Conservation (phyloP, 208 protist species). For the Acanthamoeba triangularis region DNA sequence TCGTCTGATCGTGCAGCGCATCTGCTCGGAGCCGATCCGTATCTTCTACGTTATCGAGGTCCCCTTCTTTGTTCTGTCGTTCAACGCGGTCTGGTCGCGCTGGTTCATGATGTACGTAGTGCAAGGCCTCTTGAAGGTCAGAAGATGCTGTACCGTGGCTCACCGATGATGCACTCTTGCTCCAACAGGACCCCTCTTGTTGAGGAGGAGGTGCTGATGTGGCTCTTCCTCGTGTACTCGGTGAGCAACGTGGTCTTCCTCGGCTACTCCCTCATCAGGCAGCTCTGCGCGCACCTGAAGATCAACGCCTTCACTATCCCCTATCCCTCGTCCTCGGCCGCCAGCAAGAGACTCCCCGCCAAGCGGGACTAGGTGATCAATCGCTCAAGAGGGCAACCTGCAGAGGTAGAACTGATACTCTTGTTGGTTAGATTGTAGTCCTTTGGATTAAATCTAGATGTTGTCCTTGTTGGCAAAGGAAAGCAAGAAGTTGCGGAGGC, state of each 20-base stretch:
- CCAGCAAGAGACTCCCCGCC: background rate
- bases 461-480: no score
- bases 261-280: constrained; percentile 19
- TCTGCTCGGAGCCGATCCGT: constrained; percentile 32
- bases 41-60: constrained; percentile 30
- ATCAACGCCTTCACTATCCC: constrained; percentile 47
- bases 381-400: no score
- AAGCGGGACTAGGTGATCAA: background rate
- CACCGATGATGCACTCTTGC: background rate
- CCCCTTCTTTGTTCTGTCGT: background rate
- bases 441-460: background rate
- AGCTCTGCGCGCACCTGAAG: constrained; percentile 56
- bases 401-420: no score
- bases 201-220: constrained; percentile 14
- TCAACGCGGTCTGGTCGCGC: constrained; percentile 10
- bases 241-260: constrained; percentile 22
- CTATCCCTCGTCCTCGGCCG: background rate
- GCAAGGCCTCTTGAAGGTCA: background rate
- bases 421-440: no score
- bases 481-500: no score
- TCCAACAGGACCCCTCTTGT: background rate
- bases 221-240: background rate
- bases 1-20: constrained; percentile 14
- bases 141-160: background rate
- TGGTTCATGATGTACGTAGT: background rate